These are phyloP conservation scores for Omphalotus guepiniiformis DNA, from an alignment of 768 basidiomycete genomes.

Conservation along the genomic window DNA sequence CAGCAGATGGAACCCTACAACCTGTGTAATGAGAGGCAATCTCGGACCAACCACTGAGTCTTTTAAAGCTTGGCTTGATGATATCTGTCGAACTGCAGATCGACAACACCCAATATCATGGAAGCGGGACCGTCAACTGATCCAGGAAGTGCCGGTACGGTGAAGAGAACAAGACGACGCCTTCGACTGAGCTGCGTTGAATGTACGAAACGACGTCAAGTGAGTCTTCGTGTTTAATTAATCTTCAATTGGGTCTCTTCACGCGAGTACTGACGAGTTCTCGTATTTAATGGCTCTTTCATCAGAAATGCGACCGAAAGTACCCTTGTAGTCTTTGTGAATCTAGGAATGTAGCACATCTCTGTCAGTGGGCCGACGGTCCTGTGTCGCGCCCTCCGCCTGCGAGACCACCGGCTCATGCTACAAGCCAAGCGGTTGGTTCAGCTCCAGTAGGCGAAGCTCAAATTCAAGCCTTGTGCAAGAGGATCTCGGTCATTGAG, in stretches of 20 bases:
- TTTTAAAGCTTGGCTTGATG: too few relatives aligned
- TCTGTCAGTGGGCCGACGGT: conserved; percentile 26
- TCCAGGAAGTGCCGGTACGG: conserved; percentile 27
- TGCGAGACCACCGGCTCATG: conserved; percentile 16
- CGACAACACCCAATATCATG: too few relatives aligned
- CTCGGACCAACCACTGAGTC: too few relatives aligned
- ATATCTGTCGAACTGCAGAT: too few relatives aligned
- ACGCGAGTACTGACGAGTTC: too few relatives aligned
- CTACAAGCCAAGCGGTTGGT: neutral
- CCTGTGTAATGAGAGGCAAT: too few relatives aligned
- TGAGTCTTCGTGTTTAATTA: conserved; percentile 18
- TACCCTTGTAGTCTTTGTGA: conserved; percentile 23
- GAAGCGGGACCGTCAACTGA: neutral
- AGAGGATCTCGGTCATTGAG: conserved; percentile 10
- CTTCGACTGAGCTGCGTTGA: conserved; percentile 52
- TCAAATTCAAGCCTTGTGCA: neutral
- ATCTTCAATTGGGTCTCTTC: conserved; percentile 1
- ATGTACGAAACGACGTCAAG: conserved; percentile 53
- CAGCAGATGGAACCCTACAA: neutral
- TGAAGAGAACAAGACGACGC: conserved; percentile 47
- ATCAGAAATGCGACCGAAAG: conserved; percentile 41
- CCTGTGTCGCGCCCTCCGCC: conserved; percentile 22
- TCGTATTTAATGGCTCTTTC: too few relatives aligned
- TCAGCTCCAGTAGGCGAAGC: neutral
- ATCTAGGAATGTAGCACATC: conserved; percentile 23